Evolutionary conservation across 2,329 filamentous ascomycete species (phyloP), one percentile per base, ranked within the genome.

Genomic region (Colletotrichum cuscutae): DNA sequence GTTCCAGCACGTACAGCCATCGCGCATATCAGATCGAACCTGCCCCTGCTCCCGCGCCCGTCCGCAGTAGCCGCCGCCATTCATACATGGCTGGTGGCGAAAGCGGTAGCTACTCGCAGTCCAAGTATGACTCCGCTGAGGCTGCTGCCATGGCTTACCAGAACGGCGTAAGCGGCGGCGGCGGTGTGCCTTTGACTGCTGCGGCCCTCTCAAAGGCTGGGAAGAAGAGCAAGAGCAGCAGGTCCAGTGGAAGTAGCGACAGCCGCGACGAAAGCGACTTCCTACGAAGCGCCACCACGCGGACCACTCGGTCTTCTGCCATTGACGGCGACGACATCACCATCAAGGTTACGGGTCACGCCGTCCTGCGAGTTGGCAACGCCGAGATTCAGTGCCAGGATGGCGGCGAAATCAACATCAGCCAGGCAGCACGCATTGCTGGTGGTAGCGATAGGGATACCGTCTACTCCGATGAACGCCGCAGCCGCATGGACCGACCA

Each of bases 201-300:
- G 90, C 91, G 69, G 82, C 84, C 13, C 82, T 92, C 30, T 86
- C 84, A 75, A 88, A 85, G 78, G 87, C 84, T 32, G 85, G 81
- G 74, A 86, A 84, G 77, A 80, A 78, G 66, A 85, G 82, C 74
- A 81, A 83, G 26, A 89, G 86, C 82, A 90, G 87, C 77, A 86
- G 86, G 28, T 90, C 87, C 52, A 91, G 86, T 65, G 86, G 86
- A 75, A 91, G 87, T 84, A 90, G 86, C 74, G 86, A 80, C 26
- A 92, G 90, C 78, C 89, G 85, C 56, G 90, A 92, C 76, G 90
- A 92, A 70, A 92, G 90, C 80, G 90, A 91, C 68, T 91, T 88
- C 79, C 87, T 86, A 75, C 88, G 88, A 74, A 91, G 89, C 66
- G 89, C 88, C 32, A 90, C 90, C 0, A 92, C 90, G 13, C 86